Evolutionary conservation across 345 rosid genomes (phyloP).

Genomic region (Pugionium cornutum): DNA sequence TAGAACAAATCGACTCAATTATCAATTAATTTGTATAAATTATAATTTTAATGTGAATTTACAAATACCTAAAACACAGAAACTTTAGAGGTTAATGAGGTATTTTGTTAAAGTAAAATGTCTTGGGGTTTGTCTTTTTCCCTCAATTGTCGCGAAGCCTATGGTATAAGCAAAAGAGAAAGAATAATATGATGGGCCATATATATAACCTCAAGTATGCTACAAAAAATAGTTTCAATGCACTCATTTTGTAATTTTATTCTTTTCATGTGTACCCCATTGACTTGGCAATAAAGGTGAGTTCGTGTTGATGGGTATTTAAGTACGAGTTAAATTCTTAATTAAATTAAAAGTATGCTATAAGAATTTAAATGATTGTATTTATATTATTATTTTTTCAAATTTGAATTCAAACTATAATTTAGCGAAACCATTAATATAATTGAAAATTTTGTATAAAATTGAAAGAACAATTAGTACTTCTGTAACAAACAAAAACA

Average conservation of each 20-base stretch:
- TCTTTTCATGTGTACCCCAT: slow-evolving; percentile 38
- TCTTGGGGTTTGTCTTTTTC: slow-evolving; percentile 29
- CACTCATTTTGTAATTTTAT: slow-evolving; percentile 32
- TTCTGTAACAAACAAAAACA: too few species aligned
- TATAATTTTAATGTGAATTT: too few species aligned
- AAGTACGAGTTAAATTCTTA: slow-evolving; percentile 14
- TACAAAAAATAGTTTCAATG: slow-evolving; percentile 40
- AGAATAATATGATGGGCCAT: slow-evolving; percentile 34
- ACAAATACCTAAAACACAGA: too few species aligned
- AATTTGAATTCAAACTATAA: too few species aligned
- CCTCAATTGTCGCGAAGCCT: slow-evolving; percentile 34
- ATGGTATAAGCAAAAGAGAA: slow-evolving; percentile 28
- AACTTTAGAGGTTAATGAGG: slow-evolving; percentile 8
- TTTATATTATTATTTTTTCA: neutral
- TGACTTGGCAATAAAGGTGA: slow-evolving; percentile 32
- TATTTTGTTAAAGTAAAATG: slow-evolving; percentile 10
- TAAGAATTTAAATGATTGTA: slow-evolving; percentile 17
- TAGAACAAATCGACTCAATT: too few species aligned
- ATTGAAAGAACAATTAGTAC: too few species aligned
- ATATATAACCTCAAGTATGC: slow-evolving; percentile 27
- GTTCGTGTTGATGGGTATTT: slow-evolving; percentile 21
- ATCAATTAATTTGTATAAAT: too few species aligned
- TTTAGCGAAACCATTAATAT: too few species aligned
- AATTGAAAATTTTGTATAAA: too few species aligned
- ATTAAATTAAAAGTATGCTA: slow-evolving; percentile 17